phyloP scores from a whole-genome alignment of 164 flowering plant species.

The Litsea cubeba region DNA sequence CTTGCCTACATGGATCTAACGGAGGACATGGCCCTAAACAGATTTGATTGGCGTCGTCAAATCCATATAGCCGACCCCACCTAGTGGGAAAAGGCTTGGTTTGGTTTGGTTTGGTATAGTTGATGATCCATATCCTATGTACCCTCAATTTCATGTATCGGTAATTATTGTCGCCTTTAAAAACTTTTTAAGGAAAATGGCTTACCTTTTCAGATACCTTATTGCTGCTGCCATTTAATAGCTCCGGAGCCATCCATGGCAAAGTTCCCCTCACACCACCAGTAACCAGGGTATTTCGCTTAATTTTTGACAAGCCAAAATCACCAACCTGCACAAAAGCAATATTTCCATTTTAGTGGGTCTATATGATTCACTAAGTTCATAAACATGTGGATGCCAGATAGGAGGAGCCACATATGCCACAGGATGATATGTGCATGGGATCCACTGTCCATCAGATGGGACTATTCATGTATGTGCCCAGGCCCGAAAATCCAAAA shows the following conservation, averaged over 20 bases:
- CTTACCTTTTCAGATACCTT: slow-evolving; percentile 96
- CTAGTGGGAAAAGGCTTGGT: too few species aligned
- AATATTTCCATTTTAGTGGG: neutral
- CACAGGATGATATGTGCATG: neutral
- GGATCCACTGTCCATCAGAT: neutral
- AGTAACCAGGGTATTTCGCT: slow-evolving; percentile 93
- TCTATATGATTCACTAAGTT: too few species aligned
- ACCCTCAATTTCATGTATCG: too few species aligned
- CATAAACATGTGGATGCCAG: too few species aligned
- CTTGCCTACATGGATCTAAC: too few species aligned
- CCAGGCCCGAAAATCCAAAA: neutral
- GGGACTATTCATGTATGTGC: neutral
- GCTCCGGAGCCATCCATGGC: slow-evolving; percentile 99
- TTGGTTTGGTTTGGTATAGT: too few species aligned
- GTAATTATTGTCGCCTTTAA: too few species aligned
- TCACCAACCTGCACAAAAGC: slow-evolving; percentile 73
- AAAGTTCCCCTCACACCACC: slow-evolving; percentile 98
- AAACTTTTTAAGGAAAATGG: neutral
- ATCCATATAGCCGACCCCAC: too few species aligned
- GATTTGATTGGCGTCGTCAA: too few species aligned
- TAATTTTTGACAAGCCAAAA: slow-evolving; percentile 96
- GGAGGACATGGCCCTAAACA: too few species aligned
- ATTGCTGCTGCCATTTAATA: slow-evolving; percentile 90
- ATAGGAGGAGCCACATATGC: neutral
- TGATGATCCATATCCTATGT: too few species aligned